Evolutionary conservation across 352 stramenopile genomes (phyloP).

Genomic region (Phytopythium kandeliae): DNA sequence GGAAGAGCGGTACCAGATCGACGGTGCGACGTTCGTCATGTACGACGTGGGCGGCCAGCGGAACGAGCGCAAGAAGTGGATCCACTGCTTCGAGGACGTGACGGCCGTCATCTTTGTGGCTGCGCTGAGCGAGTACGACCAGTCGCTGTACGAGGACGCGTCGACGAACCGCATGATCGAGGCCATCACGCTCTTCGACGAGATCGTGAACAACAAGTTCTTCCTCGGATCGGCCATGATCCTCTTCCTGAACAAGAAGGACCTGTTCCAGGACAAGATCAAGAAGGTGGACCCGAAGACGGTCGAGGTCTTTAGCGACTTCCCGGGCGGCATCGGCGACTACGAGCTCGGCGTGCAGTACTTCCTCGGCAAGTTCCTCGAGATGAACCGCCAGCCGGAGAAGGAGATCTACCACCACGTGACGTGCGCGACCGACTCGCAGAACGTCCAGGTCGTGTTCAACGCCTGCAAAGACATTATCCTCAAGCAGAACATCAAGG

Average conservation of each 20-base stretch:
- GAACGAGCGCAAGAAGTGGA: slow-evolving; percentile 97
- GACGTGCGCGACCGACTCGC: slow-evolving; percentile 96
- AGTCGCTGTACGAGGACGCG: slow-evolving; percentile 93
- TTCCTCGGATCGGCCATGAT: slow-evolving; percentile 94
- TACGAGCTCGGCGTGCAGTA: slow-evolving; percentile 88
- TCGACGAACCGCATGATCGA: slow-evolving; percentile 95
- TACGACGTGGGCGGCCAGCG: slow-evolving; percentile 96
- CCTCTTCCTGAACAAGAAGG: slow-evolving; percentile 97
- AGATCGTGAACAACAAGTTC: slow-evolving; percentile 94
- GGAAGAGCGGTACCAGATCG: slow-evolving; percentile 94
- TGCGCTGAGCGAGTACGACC: slow-evolving; percentile 93
- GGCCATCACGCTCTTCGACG: slow-evolving; percentile 92
- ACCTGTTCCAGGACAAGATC: slow-evolving; percentile 97
- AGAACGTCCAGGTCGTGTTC: slow-evolving; percentile 96
- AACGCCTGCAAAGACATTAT: slow-evolving; percentile 96
- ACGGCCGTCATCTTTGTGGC: slow-evolving; percentile 96
- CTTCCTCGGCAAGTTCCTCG: slow-evolving; percentile 93
- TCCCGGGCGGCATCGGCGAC: slow-evolving; percentile 71
- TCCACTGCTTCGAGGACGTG: slow-evolving; percentile 96
- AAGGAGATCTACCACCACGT: slow-evolving; percentile 95
- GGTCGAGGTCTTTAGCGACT: slow-evolving; percentile 90
- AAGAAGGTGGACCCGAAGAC: slow-evolving; percentile 91
- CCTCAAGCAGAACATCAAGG: slow-evolving; percentile 92
- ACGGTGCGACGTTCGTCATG: slow-evolving; percentile 95
- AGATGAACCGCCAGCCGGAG: slow-evolving; percentile 90